Percentiles rank a stretch among this genome's conserved stretches.
phyloP scores from a whole-genome alignment of 352 stramenopile genomes.

The Phytophthora pisi region DNA sequence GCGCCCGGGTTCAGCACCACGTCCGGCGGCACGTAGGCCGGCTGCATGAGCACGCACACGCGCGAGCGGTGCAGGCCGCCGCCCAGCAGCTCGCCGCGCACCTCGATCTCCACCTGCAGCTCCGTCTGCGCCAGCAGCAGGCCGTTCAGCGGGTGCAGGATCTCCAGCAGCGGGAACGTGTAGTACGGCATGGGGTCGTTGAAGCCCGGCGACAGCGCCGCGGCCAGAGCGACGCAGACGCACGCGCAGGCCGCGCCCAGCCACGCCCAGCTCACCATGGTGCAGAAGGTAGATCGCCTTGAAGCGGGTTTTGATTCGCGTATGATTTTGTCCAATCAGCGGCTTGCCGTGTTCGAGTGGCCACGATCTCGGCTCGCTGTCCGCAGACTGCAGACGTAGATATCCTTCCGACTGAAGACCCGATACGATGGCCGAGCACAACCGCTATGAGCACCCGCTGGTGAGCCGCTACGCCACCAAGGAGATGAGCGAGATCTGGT shows the following conservation, averaged over 20 bases:
- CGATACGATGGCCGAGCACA: conserved; percentile 48
- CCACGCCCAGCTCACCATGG: neutral
- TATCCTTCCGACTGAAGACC: neutral
- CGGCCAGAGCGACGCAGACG: neutral
- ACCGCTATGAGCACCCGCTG: conserved; percentile 90
- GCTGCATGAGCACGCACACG: conserved; percentile 67
- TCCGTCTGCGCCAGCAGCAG: conserved; percentile 49
- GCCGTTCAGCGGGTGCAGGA: conserved; percentile 61
- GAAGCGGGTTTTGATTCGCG: neutral
- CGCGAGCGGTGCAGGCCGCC: conserved; percentile 29
- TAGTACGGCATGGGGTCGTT: conserved; percentile 39
- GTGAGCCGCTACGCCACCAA: conserved; percentile 97
- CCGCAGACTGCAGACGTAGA: neutral
- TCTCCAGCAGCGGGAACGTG: conserved; percentile 51
- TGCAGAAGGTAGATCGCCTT: no score
- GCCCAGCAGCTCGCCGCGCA: conserved; percentile 48
- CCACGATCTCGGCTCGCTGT: neutral
- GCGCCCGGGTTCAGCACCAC: conserved; percentile 37
- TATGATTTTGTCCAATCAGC: neutral
- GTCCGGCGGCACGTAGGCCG: conserved; percentile 48
- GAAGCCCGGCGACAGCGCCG: conserved; percentile 33
- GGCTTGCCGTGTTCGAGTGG: conserved; percentile 8
- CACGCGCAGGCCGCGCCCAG: neutral
- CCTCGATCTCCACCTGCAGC: conserved; percentile 58
- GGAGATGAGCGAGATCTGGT: conserved; percentile 99